A percentile compares a stretch with the other conserved stretches of the same genome.
phyloP scores from a whole-genome alignment of 2,329 filamentous ascomycete species.

The Fulvia fulva region DNA sequence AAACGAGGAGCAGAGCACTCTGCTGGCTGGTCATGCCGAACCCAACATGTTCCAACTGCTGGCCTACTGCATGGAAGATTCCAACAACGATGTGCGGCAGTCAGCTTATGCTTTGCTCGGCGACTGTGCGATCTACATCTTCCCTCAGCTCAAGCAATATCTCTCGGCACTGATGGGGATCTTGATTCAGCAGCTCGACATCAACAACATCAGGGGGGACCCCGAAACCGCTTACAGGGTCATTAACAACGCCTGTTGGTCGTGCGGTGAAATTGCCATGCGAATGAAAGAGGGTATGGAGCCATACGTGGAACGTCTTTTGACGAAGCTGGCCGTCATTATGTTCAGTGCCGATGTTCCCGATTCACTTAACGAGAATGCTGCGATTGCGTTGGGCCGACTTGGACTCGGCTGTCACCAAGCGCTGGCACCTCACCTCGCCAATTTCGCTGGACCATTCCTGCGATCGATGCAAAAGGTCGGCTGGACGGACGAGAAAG shows the following conservation, averaged over 20 bases:
- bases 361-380: constrained; percentile 85
- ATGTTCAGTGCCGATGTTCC: constrained; percentile 82
- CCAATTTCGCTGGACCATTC: constrained; percentile 77
- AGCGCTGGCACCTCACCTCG: constrained; percentile 71
- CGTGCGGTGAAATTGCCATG: constrained; percentile 85
- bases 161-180: constrained; percentile 72
- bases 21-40: constrained; percentile 70
- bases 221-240: constrained; percentile 85
- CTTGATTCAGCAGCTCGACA: constrained; percentile 80
- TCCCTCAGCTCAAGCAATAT: constrained; percentile 70
- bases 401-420: constrained; percentile 76
- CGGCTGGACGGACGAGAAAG: constrained; percentile 88
- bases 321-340: constrained; percentile 74
- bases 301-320: constrained; percentile 71
- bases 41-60: constrained; percentile 88
- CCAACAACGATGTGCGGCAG: constrained; percentile 86
- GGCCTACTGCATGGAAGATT: constrained; percentile 86
- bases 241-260: constrained; percentile 98
- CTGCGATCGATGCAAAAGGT: constrained; percentile 77
- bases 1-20: constrained; percentile 65
- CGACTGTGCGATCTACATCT: constrained; percentile 91
- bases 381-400: constrained; percentile 84
- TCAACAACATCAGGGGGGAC: constrained; percentile 65
- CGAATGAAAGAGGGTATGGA: constrained; percentile 68
- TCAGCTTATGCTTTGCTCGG: constrained; percentile 93